Conservation (phyloP, 1,139 yeast genomes). For the Scheffersomyces lignicola region DNA sequence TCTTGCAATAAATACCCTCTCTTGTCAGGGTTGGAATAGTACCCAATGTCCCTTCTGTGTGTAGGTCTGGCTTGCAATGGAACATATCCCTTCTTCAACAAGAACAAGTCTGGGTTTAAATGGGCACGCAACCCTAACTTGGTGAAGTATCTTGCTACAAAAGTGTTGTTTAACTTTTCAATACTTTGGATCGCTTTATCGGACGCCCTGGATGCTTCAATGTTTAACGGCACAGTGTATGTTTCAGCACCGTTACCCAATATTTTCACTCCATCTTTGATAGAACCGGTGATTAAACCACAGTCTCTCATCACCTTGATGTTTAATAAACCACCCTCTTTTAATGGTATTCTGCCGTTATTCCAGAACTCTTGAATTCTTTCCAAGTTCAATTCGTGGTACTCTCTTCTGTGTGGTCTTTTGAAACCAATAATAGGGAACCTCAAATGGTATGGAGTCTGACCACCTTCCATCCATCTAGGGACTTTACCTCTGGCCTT, state of each 20-base stretch:
- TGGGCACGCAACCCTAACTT: slow-evolving; percentile 70
- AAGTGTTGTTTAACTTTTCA: slow-evolving; percentile 70
- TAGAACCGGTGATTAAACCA: slow-evolving; percentile 70
- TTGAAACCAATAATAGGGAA: slow-evolving; percentile 92
- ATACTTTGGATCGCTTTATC: slow-evolving; percentile 69
- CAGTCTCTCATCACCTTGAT: slow-evolving; percentile 64
- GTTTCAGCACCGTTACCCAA: slow-evolving; percentile 65
- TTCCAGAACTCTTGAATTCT: slow-evolving; percentile 64
- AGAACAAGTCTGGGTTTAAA: slow-evolving; percentile 69
- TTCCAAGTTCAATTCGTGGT: slow-evolving; percentile 55
- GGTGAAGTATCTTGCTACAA: slow-evolving; percentile 72
- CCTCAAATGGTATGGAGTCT: slow-evolving; percentile 85
- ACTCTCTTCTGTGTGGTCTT: slow-evolving; percentile 51
- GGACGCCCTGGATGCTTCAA: slow-evolving; percentile 85
- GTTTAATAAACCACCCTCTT: slow-evolving; percentile 63
- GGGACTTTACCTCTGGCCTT: slow-evolving; percentile 92
- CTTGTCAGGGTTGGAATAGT: slow-evolving; percentile 68
- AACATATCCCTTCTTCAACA: slow-evolving; percentile 69
- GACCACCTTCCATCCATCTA: slow-evolving; percentile 98
- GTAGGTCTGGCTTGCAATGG: slow-evolving; percentile 89
- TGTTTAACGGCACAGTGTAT: slow-evolving; percentile 61
- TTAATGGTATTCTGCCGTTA: slow-evolving; percentile 66
- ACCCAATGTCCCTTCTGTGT: slow-evolving; percentile 75
- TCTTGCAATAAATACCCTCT: slow-evolving; percentile 70
- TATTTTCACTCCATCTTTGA: slow-evolving; percentile 80